phyloP scores from a whole-genome alignment of 306 rosid species.

The Begonia fuchsioides region DNA sequence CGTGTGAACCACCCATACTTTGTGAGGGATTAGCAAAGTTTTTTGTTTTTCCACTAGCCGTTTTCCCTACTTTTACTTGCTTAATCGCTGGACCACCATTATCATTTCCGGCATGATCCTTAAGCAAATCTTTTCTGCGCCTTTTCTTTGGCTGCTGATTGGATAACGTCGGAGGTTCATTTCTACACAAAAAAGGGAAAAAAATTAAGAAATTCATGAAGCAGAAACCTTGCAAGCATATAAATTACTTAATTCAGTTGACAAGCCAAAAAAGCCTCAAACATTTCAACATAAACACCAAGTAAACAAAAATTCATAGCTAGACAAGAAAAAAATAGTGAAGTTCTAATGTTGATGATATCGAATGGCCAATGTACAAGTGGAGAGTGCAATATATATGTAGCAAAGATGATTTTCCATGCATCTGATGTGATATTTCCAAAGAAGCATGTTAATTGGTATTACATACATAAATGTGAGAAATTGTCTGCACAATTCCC shows the following conservation, averaged over 20 bases:
- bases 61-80: constrained; percentile 48
- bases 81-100: constrained; percentile 39
- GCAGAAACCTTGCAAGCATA: no score
- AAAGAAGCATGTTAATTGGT: no score
- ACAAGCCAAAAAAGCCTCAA: neutral
- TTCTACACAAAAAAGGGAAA: constrained; percentile 20
- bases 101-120: constrained; percentile 45
- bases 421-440: no score
- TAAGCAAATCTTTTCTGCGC: constrained; percentile 66
- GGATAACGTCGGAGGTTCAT: constrained; percentile 46
- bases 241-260: neutral
- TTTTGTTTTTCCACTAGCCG: constrained; percentile 45
- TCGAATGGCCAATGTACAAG: no score
- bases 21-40: constrained; percentile 31
- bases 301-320: neutral
- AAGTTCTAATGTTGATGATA: no score
- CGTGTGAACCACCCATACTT: constrained; percentile 30
- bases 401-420: no score
- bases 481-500: no score
- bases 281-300: constrained; percentile 1
- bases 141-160: constrained; percentile 90
- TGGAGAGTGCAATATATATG: no score
- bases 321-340: no score
- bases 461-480: no score
- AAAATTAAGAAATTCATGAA: constrained; percentile 9